These are phyloP conservation scores for Amoeboaphelidium protococcarum DNA, from an alignment of 371 early-diverging fungal genomes.

Conservation along the genomic window DNA sequence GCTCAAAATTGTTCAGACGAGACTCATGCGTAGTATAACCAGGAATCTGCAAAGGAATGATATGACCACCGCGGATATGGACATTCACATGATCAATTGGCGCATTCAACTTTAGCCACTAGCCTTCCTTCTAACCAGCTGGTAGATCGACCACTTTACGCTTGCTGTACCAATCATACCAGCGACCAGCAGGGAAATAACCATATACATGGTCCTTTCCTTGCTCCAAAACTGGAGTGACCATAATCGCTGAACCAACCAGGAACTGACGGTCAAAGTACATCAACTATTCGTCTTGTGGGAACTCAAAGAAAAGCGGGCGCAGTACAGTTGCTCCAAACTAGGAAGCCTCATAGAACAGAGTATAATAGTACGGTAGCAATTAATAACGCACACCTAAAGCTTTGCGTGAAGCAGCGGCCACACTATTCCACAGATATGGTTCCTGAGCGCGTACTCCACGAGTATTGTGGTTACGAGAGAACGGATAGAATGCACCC, in stretches of 20 bases:
- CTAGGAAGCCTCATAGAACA: not conserved
- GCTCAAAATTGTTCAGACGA: conserved; percentile 12
- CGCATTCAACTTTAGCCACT: not conserved
- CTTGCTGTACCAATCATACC: not conserved
- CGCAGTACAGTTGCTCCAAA: not conserved
- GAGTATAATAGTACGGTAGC: not conserved
- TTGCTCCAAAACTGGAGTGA: conserved; percentile 5
- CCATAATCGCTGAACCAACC: conserved; percentile 1
- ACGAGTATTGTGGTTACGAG: conserved; percentile 2
- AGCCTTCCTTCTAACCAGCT: too few species aligned
- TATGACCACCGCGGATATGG: conserved; percentile 14
- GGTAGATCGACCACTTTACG: too few species aligned
- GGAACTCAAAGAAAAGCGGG: not conserved
- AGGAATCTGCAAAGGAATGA: conserved; percentile 19
- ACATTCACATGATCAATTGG: conserved; percentile 12
- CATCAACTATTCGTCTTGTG: not conserved
- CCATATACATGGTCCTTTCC: conserved; percentile 1
- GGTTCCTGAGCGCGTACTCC: conserved; percentile 1
- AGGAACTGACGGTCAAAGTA: not conserved
- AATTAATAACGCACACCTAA: not conserved
- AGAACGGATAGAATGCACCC: conserved; percentile 4
- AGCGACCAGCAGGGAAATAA: conserved; percentile 1
- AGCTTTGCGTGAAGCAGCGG: not conserved
- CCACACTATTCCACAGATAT: not conserved
- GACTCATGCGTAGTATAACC: conserved; percentile 19